phyloP scores from a whole-genome alignment of 345 rosid genomes.

The Hibiscus trionum region DNA sequence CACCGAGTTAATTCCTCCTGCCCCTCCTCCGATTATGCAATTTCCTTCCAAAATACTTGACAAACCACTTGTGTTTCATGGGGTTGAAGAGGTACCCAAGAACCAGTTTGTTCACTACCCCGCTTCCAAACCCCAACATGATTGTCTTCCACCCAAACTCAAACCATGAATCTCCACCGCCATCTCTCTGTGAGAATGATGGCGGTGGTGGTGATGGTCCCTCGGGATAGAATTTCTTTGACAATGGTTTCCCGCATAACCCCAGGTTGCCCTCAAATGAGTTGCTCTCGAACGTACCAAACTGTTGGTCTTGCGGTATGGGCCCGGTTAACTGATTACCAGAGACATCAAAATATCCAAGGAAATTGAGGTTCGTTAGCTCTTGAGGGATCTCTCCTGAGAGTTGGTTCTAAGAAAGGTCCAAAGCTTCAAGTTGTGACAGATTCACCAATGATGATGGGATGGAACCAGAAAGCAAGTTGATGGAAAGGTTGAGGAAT shows the following conservation, averaged over 20 bases:
- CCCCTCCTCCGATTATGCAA: background rate
- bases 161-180: background rate
- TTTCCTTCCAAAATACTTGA: background rate
- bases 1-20: background rate
- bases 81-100: background rate
- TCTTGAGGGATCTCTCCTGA: conserved; percentile 14
- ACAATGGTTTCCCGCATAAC: conserved; percentile 15
- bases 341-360: conserved; percentile 16
- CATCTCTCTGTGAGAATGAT: too few species aligned
- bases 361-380: conserved; percentile 11
- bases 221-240: conserved; percentile 3
- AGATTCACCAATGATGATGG: conserved; percentile 10
- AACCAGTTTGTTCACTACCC: background rate
- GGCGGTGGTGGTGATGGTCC: too few species aligned
- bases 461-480: conserved; percentile 10
- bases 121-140: conserved; percentile 16
- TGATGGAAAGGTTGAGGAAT: conserved; percentile 18
- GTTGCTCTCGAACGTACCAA: conserved; percentile 1
- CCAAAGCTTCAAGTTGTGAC: conserved; percentile 10
- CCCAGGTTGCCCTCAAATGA: conserved; percentile 16
- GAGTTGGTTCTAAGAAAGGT: conserved; percentile 19
- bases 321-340: conserved; percentile 16
- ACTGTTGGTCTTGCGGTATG: conserved; percentile 17
- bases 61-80: background rate
- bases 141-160: conserved; percentile 14